Evolutionary conservation across 1,284 basidiomycete genomes (phyloP).

Genomic region (Fistulinella cinereoalba): DNA sequence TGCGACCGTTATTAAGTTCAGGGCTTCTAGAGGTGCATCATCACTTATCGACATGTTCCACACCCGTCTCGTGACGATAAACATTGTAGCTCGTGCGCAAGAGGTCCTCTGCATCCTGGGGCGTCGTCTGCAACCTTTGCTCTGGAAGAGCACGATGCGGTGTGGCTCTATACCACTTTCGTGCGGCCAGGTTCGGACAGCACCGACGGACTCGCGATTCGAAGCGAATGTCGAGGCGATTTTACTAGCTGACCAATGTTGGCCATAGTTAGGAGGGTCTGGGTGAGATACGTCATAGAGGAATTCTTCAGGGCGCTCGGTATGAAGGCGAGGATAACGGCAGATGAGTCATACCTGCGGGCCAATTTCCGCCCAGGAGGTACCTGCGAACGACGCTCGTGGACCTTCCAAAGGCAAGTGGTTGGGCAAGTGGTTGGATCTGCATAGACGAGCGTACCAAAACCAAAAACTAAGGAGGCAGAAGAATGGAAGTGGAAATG

Average conservation of each 20-base stretch:
- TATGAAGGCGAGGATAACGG: slow-evolving; percentile 40
- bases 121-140: slow-evolving; percentile 42
- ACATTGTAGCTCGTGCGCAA: slow-evolving; percentile 43
- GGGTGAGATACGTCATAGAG: slow-evolving; percentile 47
- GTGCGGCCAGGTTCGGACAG: slow-evolving; percentile 41
- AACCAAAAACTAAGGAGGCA: too few relatives aligned
- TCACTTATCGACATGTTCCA: slow-evolving; percentile 30
- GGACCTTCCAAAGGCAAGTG: slow-evolving; percentile 21
- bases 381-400: slow-evolving; percentile 35
- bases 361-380: slow-evolving; percentile 37
- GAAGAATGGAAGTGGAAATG: too few relatives aligned
- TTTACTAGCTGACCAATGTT: slow-evolving; percentile 43
- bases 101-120: slow-evolving; percentile 44
- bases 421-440: too few relatives aligned
- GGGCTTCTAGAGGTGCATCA: too few relatives aligned
- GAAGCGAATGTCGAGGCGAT: slow-evolving; percentile 45
- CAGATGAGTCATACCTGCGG: slow-evolving; percentile 29
- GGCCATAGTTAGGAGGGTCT: slow-evolving; percentile 43
- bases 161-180: slow-evolving; percentile 35
- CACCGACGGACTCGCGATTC: slow-evolving; percentile 34
- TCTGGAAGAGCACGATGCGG: slow-evolving; percentile 33
- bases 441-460: too few relatives aligned
- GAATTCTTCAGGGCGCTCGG: slow-evolving; percentile 38
- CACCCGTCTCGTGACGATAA: slow-evolving; percentile 41
- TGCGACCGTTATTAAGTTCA: too few relatives aligned